These are phyloP conservation scores for Russula emetica DNA, from an alignment of 768 basidiomycete species.

Conservation along the genomic window DNA sequence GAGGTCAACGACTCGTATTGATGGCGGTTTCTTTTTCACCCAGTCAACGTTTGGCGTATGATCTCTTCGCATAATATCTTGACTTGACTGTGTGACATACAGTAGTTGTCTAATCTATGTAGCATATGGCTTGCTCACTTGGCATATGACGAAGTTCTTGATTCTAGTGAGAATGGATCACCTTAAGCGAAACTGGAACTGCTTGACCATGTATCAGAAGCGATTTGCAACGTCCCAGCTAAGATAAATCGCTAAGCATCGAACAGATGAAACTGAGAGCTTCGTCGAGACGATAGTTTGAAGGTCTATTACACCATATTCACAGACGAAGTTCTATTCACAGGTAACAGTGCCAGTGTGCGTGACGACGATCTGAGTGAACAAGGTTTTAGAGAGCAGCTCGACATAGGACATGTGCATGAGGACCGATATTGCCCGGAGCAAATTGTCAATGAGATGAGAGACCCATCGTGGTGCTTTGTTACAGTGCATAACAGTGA, in stretches of 20 bases:
- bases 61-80: neutral
- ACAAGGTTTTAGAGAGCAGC: neutral
- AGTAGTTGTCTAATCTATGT: no score
- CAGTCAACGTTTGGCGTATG: no score
- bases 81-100: no score
- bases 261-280: no score
- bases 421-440: neutral
- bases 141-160: neutral
- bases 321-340: neutral
- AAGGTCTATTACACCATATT: neutral
- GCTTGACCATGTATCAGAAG: neutral
- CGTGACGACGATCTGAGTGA: neutral
- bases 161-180: neutral
- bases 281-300: no score
- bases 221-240: neutral
- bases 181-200: neutral
- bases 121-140: neutral
- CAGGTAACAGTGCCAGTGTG: neutral
- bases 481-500: conserved; percentile 6
- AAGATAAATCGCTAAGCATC: no score
- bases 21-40: neutral
- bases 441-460: neutral
- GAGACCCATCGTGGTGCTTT: neutral
- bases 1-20: no score
- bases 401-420: neutral